Evolutionary conservation across 2,329 filamentous ascomycete genomes (phyloP).

Genomic region (Coniochaeta pulveracea): DNA sequence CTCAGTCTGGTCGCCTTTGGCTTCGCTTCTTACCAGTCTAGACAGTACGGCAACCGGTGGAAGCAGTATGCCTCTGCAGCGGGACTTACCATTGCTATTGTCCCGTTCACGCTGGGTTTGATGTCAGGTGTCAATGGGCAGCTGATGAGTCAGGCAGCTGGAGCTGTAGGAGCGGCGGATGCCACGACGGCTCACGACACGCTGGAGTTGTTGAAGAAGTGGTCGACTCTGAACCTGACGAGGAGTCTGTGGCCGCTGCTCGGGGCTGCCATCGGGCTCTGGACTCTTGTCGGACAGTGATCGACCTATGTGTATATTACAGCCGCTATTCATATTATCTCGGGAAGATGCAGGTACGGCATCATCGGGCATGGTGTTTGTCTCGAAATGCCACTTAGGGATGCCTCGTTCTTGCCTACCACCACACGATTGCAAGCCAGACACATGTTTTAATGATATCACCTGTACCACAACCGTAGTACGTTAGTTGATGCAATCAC

Average conservation of each 20-base stretch:
- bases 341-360: too few relatives aligned
- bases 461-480: too few relatives aligned
- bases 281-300: too few relatives aligned
- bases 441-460: too few relatives aligned
- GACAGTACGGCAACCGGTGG: conserved; percentile 18
- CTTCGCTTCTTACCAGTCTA: conserved; percentile 23
- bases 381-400: too few relatives aligned
- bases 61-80: conserved; percentile 20
- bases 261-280: conserved; percentile 18
- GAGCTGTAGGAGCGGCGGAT: conserved; percentile 7
- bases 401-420: too few relatives aligned
- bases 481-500: too few relatives aligned
- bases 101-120: conserved; percentile 25
- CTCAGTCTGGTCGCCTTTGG: conserved; percentile 21
- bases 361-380: too few relatives aligned
- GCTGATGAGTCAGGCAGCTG: conserved; percentile 14
- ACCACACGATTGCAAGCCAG: too few relatives aligned
- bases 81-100: conserved; percentile 21
- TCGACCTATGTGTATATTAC: too few relatives aligned
- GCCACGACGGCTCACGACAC: conserved; percentile 12
- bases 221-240: conserved; percentile 15
- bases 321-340: too few relatives aligned
- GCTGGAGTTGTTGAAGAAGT: conserved; percentile 14
- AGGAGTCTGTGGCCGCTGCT: conserved; percentile 14
- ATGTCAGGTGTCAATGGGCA: conserved; percentile 25